Conservation (phyloP, 306 rosid genomes). For the Inga oerstediana region DNA sequence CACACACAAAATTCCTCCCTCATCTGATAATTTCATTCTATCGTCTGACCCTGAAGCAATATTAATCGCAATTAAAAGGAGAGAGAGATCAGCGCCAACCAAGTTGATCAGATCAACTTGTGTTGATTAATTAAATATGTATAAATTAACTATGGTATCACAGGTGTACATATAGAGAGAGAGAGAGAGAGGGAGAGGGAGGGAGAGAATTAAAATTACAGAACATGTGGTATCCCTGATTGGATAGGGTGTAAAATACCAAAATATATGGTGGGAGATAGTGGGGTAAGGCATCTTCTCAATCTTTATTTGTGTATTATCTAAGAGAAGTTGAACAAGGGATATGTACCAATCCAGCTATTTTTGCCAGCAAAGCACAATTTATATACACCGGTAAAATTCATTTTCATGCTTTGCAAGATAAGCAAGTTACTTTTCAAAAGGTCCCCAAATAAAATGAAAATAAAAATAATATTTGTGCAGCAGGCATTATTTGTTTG, state of each 20-base stretch:
- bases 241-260: slow-evolving; percentile 41
- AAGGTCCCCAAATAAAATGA: not conserved
- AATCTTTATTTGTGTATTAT: slow-evolving; percentile 2
- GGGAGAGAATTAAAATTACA: not conserved
- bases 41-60: not conserved
- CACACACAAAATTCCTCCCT: too few species aligned
- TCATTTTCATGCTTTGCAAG: slow-evolving; percentile 32
- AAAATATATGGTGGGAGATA: slow-evolving; percentile 37
- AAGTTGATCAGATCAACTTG: slow-evolving; percentile 8
- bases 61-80: not conserved
- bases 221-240: slow-evolving; percentile 22
- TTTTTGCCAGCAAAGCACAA: slow-evolving; percentile 39
- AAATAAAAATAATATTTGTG: not conserved
- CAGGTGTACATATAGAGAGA: not conserved
- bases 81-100: not conserved
- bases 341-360: slow-evolving; percentile 37
- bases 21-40: not conserved
- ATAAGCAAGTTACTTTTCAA: slow-evolving; percentile 17
- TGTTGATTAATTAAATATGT: not conserved
- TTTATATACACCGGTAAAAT: slow-evolving; percentile 16
- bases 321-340: slow-evolving; percentile 37
- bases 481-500: not conserved
- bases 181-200: too few species aligned
- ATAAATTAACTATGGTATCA: not conserved
- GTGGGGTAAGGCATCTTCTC: slow-evolving; percentile 48